Conservation (phyloP, 257 asterid species). For the Solanum chaucha region DNA sequence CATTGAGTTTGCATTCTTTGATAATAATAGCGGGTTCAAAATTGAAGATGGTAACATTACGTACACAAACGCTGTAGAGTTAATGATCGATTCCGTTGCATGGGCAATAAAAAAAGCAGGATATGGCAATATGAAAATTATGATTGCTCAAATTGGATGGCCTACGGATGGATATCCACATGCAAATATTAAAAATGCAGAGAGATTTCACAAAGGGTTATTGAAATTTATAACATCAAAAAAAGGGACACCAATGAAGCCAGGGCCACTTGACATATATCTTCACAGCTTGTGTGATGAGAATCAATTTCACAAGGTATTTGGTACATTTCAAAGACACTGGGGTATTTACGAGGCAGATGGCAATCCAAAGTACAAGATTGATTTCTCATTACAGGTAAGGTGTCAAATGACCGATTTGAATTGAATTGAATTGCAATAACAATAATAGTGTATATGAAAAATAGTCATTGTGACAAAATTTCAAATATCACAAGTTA, state of each 20-base stretch:
- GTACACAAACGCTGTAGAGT: constrained; percentile 36
- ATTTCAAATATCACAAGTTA: not conserved
- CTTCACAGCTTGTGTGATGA: constrained; percentile 36
- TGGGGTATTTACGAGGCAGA: constrained; percentile 46
- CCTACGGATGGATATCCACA: constrained; percentile 41
- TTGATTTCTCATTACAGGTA: constrained; percentile 20
- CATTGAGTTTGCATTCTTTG: constrained; percentile 22
- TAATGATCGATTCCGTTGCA: constrained; percentile 22
- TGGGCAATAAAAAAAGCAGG: constrained; percentile 33
- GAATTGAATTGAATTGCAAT: not conserved
- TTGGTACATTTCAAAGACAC: constrained; percentile 28
- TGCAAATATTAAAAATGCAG: constrained; percentile 17
- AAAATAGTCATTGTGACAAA: not conserved
- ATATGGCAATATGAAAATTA: constrained; percentile 5
- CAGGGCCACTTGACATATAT: constrained; percentile 24
- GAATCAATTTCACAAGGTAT: not conserved
- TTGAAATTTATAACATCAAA: constrained; percentile 17
- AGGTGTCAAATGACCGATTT: not conserved
- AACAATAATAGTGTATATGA: not conserved
- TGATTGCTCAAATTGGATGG: constrained; percentile 51
- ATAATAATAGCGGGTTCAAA: constrained; percentile 10
- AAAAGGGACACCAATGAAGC: constrained; percentile 34
- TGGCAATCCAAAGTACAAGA: constrained; percentile 46
- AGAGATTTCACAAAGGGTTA: constrained; percentile 22
- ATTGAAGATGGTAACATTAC: constrained; percentile 10